Evolutionary conservation across 768 basidiomycete genomes (phyloP).

Genomic region (Ephemerocybe angulata): DNA sequence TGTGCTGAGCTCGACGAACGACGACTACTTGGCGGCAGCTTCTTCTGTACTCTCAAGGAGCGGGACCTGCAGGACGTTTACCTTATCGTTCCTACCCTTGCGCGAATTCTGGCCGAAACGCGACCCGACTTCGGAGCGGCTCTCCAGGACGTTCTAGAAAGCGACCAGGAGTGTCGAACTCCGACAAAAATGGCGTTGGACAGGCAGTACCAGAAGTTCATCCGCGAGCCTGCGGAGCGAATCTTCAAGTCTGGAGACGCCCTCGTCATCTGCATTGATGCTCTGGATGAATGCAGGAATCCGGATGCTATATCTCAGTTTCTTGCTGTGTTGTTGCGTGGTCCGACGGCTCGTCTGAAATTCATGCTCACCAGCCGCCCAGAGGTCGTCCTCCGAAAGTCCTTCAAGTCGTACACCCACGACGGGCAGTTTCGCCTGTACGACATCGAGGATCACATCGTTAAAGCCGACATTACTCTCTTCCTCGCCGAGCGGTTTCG

Average conservation of each 20-base stretch:
- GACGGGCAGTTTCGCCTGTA: constrained; percentile 3
- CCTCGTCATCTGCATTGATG: constrained; percentile 18
- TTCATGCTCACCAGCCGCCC: constrained; percentile 20
- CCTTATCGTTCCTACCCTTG: background rate
- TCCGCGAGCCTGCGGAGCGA: background rate
- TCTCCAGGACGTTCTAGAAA: background rate
- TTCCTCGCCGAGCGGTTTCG: too few species aligned
- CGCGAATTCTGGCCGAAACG: background rate
- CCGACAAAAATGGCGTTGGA: background rate
- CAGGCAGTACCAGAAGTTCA: background rate
- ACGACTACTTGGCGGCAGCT: constrained; percentile 1
- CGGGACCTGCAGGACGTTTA: background rate
- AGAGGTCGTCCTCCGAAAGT: constrained; percentile 10
- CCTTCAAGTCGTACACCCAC: constrained; percentile 4
- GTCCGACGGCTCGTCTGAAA: constrained; percentile 13
- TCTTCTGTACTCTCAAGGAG: constrained; percentile 7
- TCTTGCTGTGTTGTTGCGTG: constrained; percentile 7
- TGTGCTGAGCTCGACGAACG: background rate
- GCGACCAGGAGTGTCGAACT: background rate
- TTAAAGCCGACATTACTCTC: background rate
- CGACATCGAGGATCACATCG: constrained; percentile 3
- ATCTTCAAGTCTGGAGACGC: background rate
- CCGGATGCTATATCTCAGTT: constrained; percentile 13
- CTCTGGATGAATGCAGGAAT: constrained; percentile 17
- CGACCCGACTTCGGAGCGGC: background rate